Base-by-base conservation (phyloP, 495 filamentous ascomycete genomes). In the Melanomma pulvis-pyrius region DNA sequence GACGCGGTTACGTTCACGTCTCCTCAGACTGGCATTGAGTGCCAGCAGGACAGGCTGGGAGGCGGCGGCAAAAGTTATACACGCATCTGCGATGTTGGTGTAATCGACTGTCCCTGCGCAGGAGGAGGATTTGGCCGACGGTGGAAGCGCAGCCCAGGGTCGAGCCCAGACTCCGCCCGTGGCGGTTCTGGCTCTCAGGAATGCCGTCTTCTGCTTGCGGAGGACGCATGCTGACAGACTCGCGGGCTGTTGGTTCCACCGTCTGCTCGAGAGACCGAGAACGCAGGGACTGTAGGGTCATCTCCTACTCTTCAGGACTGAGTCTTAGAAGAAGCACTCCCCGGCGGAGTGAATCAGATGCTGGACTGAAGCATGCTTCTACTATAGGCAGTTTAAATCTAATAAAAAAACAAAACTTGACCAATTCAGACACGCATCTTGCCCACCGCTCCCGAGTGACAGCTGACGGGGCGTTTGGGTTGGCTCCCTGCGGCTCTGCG, bases 251-350 rank as follows among this genome's bases (percentile, higher is more conserved):
- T 49, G n/a, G 11, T 47, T 51, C 36, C 46, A 8, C 34, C 24
- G 61, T 47, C 50, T 51, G 4, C 60, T 60, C 19, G 62, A 65
- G 49, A 59, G 63, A 68, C 62, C 57, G 62, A n/a, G 56, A 63
- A 29, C 54, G 13, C 63, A 54, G 65, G 61, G 65, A 73, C 71
- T 69, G 74, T 80, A 82, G 82, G 80, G 47, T 80, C 80, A 82
- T 80, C 80, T 74, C 79, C 81, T 82, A 82, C 77, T 61, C 72
- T 79, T 76, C 74, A 74, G 44, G 79, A 77, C 78, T 79, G 78
- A 75, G 67, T 77, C 74, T 76, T 74, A 73, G 76, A 65, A 58
- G 76, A 75, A 65, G 77, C 80, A 73, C 65, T 77, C 71, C 59
- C 63, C 57, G 39, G 74, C 66, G 68, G 71, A 59, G 75, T 73